Evolutionary conservation across 768 basidiomycete species (phyloP), one percentile per base, ranked within the genome.

Genomic region (Thelephora aurantiotincta): DNA sequence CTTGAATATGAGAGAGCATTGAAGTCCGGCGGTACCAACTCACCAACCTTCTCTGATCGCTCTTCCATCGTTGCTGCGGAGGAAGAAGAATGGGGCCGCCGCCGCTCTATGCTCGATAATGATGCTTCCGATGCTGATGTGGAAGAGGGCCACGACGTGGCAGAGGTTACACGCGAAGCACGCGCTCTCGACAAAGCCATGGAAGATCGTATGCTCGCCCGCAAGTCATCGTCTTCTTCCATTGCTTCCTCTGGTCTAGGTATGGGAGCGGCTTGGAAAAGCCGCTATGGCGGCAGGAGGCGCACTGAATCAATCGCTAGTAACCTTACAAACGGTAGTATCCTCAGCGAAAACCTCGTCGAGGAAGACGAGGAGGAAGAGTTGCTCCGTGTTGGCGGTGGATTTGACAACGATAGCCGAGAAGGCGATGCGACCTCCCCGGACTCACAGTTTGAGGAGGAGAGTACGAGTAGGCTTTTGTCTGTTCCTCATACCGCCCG

Each of bases 1-100:
- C 69, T 90, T 57, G 91, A 93, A 61, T 94, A 92, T 63, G 89
- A 92, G 63, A 83, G 87, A 52, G 72, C 70, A 45, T 66, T 87
- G 48, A 75, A 72, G 54, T 65, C 70, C 36, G 72, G 69, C 47
- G 62, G 64, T 37, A 56, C 51, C 48, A 56, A 60, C 18, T 78
- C 77, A 4, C 73, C 72, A 44, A 69, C 65, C 14, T 57, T 64
- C 41, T 83, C 77, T 38, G 80, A 79, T 51, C 64, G 60, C 14
- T 74, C 77, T 35, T 75, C 74, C 20, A 63, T 67, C 22, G 55
- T 66, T 35, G 74, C 71, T 26, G 77, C 80, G 20, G 82, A 84
- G 33, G 82, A 83, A 57, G 86, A 80, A 57, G 88, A 87, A 58
- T 89, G 87, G 87, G 73, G 77, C 47, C 80, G 83, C 38, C 73